Evolutionary conservation across 2,329 filamentous ascomycete species (phyloP), one percentile per base, ranked within the genome.

Genomic region (Metarhizium guizhouense): DNA sequence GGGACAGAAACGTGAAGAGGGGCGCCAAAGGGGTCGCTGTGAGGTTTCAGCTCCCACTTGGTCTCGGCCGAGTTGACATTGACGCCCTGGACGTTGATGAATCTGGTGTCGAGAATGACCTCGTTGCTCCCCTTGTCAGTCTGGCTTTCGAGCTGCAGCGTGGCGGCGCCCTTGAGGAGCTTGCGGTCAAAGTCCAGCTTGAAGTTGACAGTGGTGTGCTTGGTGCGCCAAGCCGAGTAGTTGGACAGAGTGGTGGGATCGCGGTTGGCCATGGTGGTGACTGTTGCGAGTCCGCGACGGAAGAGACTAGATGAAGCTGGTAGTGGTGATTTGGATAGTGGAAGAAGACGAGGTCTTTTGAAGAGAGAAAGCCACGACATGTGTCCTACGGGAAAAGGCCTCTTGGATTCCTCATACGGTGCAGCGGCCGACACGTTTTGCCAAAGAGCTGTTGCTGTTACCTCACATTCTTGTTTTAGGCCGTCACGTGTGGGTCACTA

Each of bases 201-300:
- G 66, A 96, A 83, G 70, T 88, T 84, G 56, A 89, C 88, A 20
- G 83, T 86, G 20, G 90, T 94, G 74, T 96, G 91, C 68, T 81
- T 85, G 18, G 90, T 96, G 58, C 83, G 78, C 85, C 90, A 96
- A 55, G 87, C 85, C 70, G 89, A 85, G 73, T 96, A 96, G 76
- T 97, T 97, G 68, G 89, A 88, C 57, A 94, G 75, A 30, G 94
- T 96, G 70, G 91, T 95, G 54, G 91, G 91, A 73, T 97, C 93
- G 66, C 89, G 83, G 52, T 62, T 65, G 51, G 62, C 60, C 69
- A 70, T 70, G 51, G 60, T 67, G 59, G 57, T 67, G 59, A 63
- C 59, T 11, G 67, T 62, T 58, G 67, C 66, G 53, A 71, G 66
- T 16, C 54, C 54, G 43, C 54, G 54, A 45, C 51, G 47, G 0